Conservation (phyloP, 225 moss, liverwort and hornwort species). For the Neckera pumila region DNA sequence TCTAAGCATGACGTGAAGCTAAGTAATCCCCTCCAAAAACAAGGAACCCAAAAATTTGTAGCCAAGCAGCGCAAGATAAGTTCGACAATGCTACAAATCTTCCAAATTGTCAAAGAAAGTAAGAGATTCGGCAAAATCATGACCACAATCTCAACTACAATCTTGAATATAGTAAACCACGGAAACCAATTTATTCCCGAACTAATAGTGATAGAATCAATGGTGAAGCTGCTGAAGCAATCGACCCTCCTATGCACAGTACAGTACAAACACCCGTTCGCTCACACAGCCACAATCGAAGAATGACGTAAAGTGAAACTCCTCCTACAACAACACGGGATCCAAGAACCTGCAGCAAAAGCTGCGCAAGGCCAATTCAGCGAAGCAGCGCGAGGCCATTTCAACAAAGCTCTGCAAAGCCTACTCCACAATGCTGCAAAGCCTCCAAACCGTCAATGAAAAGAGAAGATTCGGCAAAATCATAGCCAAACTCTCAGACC, state of each 20-base stretch:
- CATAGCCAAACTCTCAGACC: not conserved
- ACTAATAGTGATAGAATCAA: too few relatives aligned
- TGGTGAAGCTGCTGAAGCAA: not conserved
- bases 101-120: not conserved
- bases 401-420: not conserved
- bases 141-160: not conserved
- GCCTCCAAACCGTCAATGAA: too few relatives aligned
- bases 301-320: not conserved
- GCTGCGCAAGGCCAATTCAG: not conserved
- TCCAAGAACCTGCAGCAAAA: not conserved
- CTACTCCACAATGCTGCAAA: not conserved
- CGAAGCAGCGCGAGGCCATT: not conserved
- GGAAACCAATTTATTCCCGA: not conserved
- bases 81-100: not conserved
- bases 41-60: not conserved
- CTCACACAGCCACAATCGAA: not conserved
- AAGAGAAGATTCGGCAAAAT: not conserved
- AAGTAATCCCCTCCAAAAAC: not conserved
- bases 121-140: not conserved
- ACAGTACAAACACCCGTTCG: too few relatives aligned
- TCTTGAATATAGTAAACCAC: too few relatives aligned
- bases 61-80: not conserved
- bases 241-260: not conserved
- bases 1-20: not conserved
- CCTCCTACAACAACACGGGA: not conserved